A percentile compares a stretch with the other conserved stretches of the same genome.
These are phyloP conservation scores for Irpex lacteus DNA, from an alignment of 1,284 basidiomycete species.

Conservation along the genomic window DNA sequence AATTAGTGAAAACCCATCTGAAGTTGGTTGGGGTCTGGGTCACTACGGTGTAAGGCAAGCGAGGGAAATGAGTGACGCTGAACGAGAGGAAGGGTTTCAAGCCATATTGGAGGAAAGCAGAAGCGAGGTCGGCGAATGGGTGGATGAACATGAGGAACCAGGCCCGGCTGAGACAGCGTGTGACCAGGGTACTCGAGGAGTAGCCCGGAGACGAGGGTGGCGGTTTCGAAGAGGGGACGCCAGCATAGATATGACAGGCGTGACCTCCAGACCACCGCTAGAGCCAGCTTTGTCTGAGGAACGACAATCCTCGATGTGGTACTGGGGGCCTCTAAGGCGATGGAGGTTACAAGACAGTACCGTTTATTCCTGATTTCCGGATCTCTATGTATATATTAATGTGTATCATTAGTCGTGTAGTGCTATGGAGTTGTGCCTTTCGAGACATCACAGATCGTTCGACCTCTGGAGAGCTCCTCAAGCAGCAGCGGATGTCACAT, in stretches of 20 bases:
- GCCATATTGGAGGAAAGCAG: constrained; percentile 15
- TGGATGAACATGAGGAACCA: neutral
- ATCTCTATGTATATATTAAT: constrained; percentile 4
- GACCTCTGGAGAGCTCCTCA: neutral
- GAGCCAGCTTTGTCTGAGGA: neutral
- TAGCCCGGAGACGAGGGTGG: neutral
- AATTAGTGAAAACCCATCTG: constrained; percentile 20
- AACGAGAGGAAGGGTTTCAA: constrained; percentile 15
- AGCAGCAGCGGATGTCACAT: neutral
- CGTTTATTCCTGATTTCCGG: constrained; percentile 42
- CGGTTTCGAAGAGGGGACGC: constrained; percentile 13
- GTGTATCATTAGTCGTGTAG: neutral
- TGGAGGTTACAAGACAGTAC: constrained; percentile 79
- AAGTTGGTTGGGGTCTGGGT: constrained; percentile 69
- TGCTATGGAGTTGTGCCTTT: neutral
- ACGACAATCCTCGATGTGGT: constrained; percentile 52
- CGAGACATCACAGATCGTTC: neutral
- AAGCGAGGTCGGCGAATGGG: constrained; percentile 6
- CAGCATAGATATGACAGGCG: constrained; percentile 9
- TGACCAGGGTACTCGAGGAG: constrained; percentile 3
- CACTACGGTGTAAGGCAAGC: constrained; percentile 55
- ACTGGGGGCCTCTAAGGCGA: constrained; percentile 72
- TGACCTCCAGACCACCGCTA: constrained; percentile 6
- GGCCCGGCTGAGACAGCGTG: constrained; percentile 1
- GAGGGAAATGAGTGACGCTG: constrained; percentile 11